Percentiles rank a stretch among this genome's conserved stretches.
Conservation (phyloP, 257 asterid species). For the Pogostemon cablin region DNA sequence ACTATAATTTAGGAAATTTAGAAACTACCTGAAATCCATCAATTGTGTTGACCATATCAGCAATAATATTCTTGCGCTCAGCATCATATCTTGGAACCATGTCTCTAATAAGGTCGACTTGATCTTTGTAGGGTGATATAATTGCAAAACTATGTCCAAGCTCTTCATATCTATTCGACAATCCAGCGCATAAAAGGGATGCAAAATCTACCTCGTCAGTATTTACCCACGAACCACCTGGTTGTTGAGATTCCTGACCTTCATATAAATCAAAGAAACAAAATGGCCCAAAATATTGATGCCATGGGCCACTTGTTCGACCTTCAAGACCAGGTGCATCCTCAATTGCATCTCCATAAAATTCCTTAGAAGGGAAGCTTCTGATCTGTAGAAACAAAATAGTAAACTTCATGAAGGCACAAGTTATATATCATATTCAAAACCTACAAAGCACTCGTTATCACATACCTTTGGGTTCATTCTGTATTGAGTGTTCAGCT, state of each 20-base stretch:
- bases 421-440: too few relatives aligned
- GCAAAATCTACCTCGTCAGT: constrained; percentile 90
- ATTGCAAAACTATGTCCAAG: constrained; percentile 87
- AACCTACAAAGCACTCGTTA: too few relatives aligned
- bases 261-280: constrained; percentile 90
- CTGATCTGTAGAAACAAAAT: constrained; percentile 65
- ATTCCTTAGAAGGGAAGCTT: constrained; percentile 95
- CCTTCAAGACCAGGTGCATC: constrained; percentile 78
- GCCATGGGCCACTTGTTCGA: constrained; percentile 84
- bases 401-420: too few relatives aligned
- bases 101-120: constrained; percentile 78
- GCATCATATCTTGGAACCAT: constrained; percentile 69
- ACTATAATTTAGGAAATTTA: constrained; percentile 17
- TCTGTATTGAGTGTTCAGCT: constrained; percentile 98
- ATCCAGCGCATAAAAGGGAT: constrained; percentile 59
- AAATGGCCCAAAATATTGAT: constrained; percentile 95
- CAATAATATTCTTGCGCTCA: constrained; percentile 75
- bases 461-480: constrained; percentile 86
- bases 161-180: constrained; percentile 80
- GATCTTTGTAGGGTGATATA: constrained; percentile 84
- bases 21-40: constrained; percentile 89
- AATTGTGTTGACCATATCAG: constrained; percentile 67
- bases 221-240: constrained; percentile 76
- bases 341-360: constrained; percentile 72
- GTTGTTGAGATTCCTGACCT: constrained; percentile 74